Conservation (phyloP, 1,284 basidiomycete species). For the Trichosporon inkin region DNA sequence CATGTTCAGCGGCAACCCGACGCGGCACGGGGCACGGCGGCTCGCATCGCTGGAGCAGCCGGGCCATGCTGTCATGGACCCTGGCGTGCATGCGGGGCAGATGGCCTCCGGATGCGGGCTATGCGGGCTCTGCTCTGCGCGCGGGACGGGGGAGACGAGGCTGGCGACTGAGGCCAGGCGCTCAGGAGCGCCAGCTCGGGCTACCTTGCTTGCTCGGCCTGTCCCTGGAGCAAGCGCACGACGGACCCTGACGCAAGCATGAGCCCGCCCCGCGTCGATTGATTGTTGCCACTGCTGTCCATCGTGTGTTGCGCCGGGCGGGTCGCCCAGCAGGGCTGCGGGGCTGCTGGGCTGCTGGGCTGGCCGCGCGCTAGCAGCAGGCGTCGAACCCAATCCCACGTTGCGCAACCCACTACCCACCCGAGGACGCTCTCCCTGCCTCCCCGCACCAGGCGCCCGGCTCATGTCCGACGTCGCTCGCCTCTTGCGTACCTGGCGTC, state of each 20-base stretch:
- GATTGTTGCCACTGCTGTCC: constrained; percentile 2
- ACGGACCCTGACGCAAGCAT: constrained; percentile 3
- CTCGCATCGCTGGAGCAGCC: too few relatives aligned
- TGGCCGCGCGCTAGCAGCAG: too few relatives aligned
- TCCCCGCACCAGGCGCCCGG: constrained; percentile 1
- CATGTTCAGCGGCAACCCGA: too few relatives aligned
- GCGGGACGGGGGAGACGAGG: not conserved
- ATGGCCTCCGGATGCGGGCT: too few relatives aligned
- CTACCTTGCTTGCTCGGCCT: not conserved
- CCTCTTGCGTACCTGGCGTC: not conserved
- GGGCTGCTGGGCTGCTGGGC: too few relatives aligned
- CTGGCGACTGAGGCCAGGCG: not conserved
- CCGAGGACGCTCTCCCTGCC: not conserved
- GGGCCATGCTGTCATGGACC: too few relatives aligned
- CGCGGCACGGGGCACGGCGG: too few relatives aligned
- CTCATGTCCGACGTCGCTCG: constrained; percentile 1
- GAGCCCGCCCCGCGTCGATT: not conserved
- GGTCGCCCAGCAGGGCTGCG: too few relatives aligned
- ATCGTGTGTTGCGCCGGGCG: too few relatives aligned
- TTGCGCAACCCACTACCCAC: constrained; percentile 4
- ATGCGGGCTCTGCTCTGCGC: too few relatives aligned
- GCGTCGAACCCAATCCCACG: not conserved
- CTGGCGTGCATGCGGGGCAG: too few relatives aligned
- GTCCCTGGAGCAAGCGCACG: not conserved
- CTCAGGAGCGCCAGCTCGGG: not conserved